Base-by-base conservation (phyloP, 352 stramenopile genomes). In the Globisporangium iwayamae region DNA sequence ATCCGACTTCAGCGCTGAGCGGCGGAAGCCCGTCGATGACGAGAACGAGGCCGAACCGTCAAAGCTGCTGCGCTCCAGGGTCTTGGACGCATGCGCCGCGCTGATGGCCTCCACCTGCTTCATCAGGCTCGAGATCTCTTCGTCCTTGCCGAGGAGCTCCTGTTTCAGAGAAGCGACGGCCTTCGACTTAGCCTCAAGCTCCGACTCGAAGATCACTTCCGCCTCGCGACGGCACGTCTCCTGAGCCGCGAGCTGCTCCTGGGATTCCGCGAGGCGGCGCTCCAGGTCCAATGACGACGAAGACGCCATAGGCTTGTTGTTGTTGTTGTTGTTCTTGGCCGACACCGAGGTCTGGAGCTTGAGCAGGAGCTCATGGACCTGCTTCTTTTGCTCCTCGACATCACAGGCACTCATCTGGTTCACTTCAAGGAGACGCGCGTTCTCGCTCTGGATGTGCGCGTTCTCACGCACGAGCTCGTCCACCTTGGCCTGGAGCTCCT, bases 391-490 rank as follows among this genome's bases (percentile, higher is more conserved):
- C 2, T 60, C 68, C 47, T 81, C 73, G 7, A 67, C 63, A 36
- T 81, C 70, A 43, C 65, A 71, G 5, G 47, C 55, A 56, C 60
- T 78, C 70, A 76, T 78, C 50, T 78, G 56, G 10, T 60, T 76
- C 36, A 70, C 28, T 16, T 86, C 78, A 0, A 45, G 48, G 18
- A 79, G 67, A n/a, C 69, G 72, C 10, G 64, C 64, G 43, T 90
- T 89, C 63, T 91, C 76, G 4, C 75, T 78, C 46, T 86, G 72
- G 9, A 87, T 83, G 69, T 79, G 76, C 14, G 79, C 55, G 50
- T 89, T 91, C 64, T 91, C 78, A 16, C 71, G 73, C 16, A 88
- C 70, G 36, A 90, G 58, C 58, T 79, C 48, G 59, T 90, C 78
- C 58, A 90, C 71, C 32, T 91, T 77, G 0, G 71, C 72, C 11